phyloP scores from a whole-genome alignment of 2,329 filamentous ascomycete species.

The Leptodontidium sp. region DNA sequence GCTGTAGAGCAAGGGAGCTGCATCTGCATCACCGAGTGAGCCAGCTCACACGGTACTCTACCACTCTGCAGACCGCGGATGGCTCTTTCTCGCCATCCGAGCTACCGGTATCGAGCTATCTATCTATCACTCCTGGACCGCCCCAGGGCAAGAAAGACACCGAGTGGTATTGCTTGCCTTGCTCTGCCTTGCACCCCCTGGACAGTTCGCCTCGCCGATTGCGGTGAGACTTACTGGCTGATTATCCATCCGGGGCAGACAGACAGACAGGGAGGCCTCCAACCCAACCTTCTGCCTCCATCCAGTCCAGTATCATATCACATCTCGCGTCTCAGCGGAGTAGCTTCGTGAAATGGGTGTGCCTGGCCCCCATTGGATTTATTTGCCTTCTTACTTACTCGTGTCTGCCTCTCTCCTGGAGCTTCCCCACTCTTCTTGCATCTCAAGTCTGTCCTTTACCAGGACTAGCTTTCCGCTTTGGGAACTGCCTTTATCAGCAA shows the following conservation, averaged over 20 bases:
- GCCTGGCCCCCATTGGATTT: conserved; percentile 11
- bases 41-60: conserved; percentile 1
- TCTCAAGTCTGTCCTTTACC: conserved; percentile 7
- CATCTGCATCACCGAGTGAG: background rate
- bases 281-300: background rate
- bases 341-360: background rate
- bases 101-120: background rate
- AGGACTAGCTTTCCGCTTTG: conserved; percentile 1
- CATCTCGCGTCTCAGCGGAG: background rate
- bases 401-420: conserved; percentile 12
- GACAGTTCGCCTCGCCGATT: conserved; percentile 16
- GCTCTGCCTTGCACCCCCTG: background rate
- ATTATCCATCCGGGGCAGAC: conserved; percentile 9
- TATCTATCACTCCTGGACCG: background rate
- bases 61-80: background rate
- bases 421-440: conserved; percentile 18
- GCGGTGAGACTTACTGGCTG: conserved; percentile 10
- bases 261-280: background rate
- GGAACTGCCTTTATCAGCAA: background rate
- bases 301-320: background rate
- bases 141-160: conserved; percentile 4
- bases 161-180: background rate
- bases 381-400: conserved; percentile 2
- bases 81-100: conserved; percentile 12
- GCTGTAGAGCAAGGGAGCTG: background rate